phyloP scores from a whole-genome alignment of 2,329 filamentous ascomycete species.

The Fusarium fracticaudum region DNA sequence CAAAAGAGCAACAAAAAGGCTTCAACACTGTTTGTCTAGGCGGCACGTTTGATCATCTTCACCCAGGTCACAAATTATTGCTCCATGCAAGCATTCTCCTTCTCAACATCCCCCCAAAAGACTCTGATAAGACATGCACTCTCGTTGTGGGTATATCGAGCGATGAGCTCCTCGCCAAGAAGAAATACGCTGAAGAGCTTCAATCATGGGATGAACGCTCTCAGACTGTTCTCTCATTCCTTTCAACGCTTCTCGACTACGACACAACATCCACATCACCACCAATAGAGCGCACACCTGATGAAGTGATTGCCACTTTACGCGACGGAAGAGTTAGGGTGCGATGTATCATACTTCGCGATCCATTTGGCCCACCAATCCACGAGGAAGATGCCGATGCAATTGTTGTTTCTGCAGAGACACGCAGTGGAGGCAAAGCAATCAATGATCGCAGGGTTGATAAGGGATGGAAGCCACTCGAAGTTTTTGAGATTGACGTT shows the following conservation, averaged over 20 bases:
- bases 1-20: constrained; percentile 10
- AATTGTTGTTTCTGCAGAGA: constrained; percentile 89
- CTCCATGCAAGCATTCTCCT: constrained; percentile 86
- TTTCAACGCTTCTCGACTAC: constrained; percentile 69
- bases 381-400: constrained; percentile 81
- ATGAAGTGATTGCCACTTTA: constrained; percentile 60
- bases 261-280: constrained; percentile 44
- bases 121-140: constrained; percentile 56
- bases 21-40: constrained; percentile 74
- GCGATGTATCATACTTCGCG: constrained; percentile 85
- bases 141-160: constrained; percentile 90
- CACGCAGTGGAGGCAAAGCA: constrained; percentile 80
- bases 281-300: constrained; percentile 20
- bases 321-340: constrained; percentile 70
- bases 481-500: constrained; percentile 90
- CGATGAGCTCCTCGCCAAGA: constrained; percentile 85
- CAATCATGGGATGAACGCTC: constrained; percentile 84
- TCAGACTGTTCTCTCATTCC: constrained; percentile 74
- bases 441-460: constrained; percentile 85
- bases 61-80: constrained; percentile 95
- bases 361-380: constrained; percentile 91
- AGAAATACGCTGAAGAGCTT: constrained; percentile 84
- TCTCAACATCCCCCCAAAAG: constrained; percentile 61
- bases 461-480: constrained; percentile 78
- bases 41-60: constrained; percentile 96